Conservation (phyloP, 768 basidiomycete species). For the Phanerochaete sordida region DNA sequence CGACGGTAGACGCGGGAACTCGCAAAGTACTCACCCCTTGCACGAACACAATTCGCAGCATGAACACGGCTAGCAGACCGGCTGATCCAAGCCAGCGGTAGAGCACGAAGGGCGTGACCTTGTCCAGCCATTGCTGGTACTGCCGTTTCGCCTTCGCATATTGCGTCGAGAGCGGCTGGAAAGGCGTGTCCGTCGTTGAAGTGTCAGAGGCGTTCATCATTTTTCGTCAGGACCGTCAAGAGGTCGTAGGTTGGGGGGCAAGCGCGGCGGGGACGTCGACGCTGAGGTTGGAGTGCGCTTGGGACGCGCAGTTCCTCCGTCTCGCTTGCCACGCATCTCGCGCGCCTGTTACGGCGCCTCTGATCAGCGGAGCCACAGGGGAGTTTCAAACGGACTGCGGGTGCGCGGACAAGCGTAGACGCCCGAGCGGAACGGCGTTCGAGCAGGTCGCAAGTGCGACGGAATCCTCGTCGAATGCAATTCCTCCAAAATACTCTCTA, state of each 20-base stretch:
- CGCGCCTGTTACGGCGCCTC: slow-evolving; percentile 6
- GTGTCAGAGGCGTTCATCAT: slow-evolving; percentile 27
- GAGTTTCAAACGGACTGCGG: background rate
- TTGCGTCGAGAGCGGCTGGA: slow-evolving; percentile 26
- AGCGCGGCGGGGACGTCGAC: background rate
- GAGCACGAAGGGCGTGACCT: slow-evolving; percentile 85
- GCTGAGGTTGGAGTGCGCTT: background rate
- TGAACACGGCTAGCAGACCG: slow-evolving; percentile 69
- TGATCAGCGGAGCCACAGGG: slow-evolving; percentile 4
- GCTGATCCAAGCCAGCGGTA: slow-evolving; percentile 84
- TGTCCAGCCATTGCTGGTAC: slow-evolving; percentile 88
- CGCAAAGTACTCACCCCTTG: slow-evolving; percentile 71
- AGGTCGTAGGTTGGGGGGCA: background rate
- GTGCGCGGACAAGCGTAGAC: background rate
- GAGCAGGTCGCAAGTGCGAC: background rate
- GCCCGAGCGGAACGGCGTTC: background rate
- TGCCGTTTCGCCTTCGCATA: slow-evolving; percentile 61
- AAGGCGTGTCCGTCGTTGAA: slow-evolving; percentile 18
- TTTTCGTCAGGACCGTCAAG: background rate
- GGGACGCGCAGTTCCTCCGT: background rate
- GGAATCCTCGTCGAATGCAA: background rate
- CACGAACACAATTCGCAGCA: slow-evolving; percentile 79
- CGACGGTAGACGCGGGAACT: background rate
- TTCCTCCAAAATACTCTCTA: background rate
- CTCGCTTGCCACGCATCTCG: slow-evolving; percentile 6